A percentile compares a stretch with the other conserved stretches of the same genome.
Conservation (phyloP, 331 rosid genomes). For the Phaseolus coccineus region DNA sequence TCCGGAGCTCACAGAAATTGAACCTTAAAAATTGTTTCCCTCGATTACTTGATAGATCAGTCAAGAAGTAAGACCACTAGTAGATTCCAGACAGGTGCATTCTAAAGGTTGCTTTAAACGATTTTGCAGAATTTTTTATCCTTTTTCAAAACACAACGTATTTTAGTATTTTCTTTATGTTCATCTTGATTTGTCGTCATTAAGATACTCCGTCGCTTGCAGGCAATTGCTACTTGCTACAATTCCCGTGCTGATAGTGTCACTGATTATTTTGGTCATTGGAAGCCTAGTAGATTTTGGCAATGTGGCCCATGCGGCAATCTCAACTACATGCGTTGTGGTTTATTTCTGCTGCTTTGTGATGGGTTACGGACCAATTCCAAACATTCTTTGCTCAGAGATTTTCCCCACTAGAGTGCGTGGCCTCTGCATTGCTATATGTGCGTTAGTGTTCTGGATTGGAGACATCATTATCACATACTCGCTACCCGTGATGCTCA, state of each 20-base stretch:
- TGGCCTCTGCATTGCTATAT: slow-evolving; percentile 82
- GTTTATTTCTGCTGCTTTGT: slow-evolving; percentile 72
- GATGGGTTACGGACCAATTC: slow-evolving; percentile 77
- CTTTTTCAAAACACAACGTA: not conserved
- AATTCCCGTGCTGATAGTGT: slow-evolving; percentile 68
- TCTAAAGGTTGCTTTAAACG: not conserved
- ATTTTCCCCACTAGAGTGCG: slow-evolving; percentile 86
- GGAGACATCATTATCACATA: slow-evolving; percentile 78
- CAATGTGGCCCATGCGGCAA: slow-evolving; percentile 57
- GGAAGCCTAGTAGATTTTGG: slow-evolving; percentile 54
- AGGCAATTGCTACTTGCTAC: slow-evolving; percentile 70
- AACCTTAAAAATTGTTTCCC: slow-evolving; percentile 10
- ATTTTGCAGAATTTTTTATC: too few relatives aligned
- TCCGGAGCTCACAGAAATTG: slow-evolving; percentile 9
- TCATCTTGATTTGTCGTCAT: slow-evolving; percentile 30
- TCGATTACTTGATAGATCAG: slow-evolving; percentile 4
- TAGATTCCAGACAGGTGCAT: not conserved
- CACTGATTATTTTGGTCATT: slow-evolving; percentile 63
- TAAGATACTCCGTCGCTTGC: slow-evolving; percentile 37
- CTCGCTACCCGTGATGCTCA: slow-evolving; percentile 70
- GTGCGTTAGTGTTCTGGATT: slow-evolving; percentile 73
- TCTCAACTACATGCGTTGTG: slow-evolving; percentile 67
- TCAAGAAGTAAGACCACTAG: not conserved
- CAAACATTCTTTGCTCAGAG: slow-evolving; percentile 84
- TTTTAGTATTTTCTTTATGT: not conserved